Conservation (phyloP, 345 rosid species). For the Citrus reticulata region DNA sequence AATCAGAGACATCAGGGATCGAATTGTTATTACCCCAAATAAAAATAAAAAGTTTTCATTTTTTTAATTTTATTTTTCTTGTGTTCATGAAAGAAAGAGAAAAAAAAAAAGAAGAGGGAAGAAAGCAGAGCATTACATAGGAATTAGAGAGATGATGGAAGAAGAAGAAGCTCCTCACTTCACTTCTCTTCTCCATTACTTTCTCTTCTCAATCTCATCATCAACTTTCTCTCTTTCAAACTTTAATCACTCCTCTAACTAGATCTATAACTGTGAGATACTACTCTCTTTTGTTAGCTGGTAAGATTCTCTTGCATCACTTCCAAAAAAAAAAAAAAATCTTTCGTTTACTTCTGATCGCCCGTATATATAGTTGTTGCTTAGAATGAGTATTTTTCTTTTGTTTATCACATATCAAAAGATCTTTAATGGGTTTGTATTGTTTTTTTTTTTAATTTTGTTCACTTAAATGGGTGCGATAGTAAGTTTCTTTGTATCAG, state of each 20-base stretch:
- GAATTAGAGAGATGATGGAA: slow-evolving; percentile 11
- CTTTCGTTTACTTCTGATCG: slow-evolving; percentile 7
- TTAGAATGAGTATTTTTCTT: not conserved
- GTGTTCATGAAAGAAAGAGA: not conserved
- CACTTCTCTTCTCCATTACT: not conserved
- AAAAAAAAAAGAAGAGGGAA: slow-evolving; percentile 5
- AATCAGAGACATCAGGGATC: not conserved
- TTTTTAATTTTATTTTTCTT: not conserved
- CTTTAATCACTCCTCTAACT: not conserved
- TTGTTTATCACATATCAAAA: slow-evolving; percentile 23
- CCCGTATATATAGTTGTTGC: not conserved
- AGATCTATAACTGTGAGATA: not conserved
- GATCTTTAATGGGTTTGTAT: slow-evolving; percentile 21
- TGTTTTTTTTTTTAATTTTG: not conserved
- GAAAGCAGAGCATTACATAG: slow-evolving; percentile 5
- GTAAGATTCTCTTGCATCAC: slow-evolving; percentile 40
- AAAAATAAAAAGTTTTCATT: not conserved
- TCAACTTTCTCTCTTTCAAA: not conserved
- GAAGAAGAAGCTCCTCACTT: slow-evolving; percentile 14
- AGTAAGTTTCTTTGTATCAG: slow-evolving; percentile 16
- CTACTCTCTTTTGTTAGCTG: slow-evolving; percentile 12
- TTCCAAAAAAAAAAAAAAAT: not conserved
- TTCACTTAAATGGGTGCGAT: not conserved
- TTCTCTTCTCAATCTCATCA: not conserved
- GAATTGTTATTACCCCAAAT: not conserved